Base-by-base conservation (phyloP, 2,329 filamentous ascomycete genomes). In the Fusarium sp. region DNA sequence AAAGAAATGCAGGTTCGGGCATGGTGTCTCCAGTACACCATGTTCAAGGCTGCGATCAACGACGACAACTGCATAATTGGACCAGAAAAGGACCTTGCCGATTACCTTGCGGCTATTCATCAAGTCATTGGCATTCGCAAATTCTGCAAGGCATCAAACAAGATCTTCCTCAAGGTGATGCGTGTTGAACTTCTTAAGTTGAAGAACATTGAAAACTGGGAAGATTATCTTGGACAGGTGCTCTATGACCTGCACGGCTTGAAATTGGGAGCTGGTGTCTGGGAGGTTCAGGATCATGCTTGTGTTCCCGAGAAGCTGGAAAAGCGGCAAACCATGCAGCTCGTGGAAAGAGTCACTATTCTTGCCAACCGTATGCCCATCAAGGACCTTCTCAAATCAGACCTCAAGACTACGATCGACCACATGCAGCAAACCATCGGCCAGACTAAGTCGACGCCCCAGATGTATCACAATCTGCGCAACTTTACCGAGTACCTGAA, bases 341-440 rank as follows among this genome's bases (percentile, higher is more conserved):
- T 97, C 43, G 87, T 97, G 10, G 91, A 96, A 61, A 91, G 93
- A 71, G 86, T 98, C 34, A 89, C 96, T 71, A 81, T 86, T 32
- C 87, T 97, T 55, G 92, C 92, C 3, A 89, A 89, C 45, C 88
- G 91, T 60, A 89, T 97, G 81, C 89, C 91, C 22, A 91, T 96
- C 79, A 96, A 94, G 70, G 95, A 98, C 65, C 79, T 98, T 15
- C 86, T 93, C 13, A 98, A 96, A 74, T 95, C 93, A 13, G 92
- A 98, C 53, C 81, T 99, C 50, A 96, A 94, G 74, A 87, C 84
- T 13, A 92, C 93, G 0, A 95, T 99, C 56, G 95, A 99, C 57
- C 93, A 93, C 67, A 92, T 99, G 77, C 93, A 98, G 73, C 88
- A 92, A 66, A 89, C 91, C 6, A 89, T 98, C 50, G 92, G 92